Conservation (phyloP, 2,329 filamentous ascomycete genomes). For the Whalleya microplaca region DNA sequence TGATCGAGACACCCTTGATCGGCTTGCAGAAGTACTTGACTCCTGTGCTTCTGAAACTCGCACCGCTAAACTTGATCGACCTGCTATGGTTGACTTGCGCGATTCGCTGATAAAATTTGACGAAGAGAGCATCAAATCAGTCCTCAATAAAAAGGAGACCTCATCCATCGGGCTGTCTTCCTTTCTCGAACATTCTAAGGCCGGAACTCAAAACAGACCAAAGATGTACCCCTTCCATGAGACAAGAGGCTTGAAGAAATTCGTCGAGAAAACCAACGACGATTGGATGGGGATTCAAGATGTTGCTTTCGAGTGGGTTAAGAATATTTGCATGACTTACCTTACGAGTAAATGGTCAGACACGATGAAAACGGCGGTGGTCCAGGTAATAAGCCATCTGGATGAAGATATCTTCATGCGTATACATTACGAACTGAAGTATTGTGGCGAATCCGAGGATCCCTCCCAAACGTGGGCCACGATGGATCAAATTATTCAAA, state of each 20-base stretch:
- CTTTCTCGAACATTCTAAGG: slow-evolving; percentile 67
- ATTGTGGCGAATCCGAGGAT: slow-evolving; percentile 20
- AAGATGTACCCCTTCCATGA: slow-evolving; percentile 57
- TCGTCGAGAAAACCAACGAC: slow-evolving; percentile 53
- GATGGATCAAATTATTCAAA: slow-evolving; percentile 54
- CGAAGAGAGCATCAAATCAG: slow-evolving; percentile 56
- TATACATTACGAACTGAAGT: slow-evolving; percentile 47
- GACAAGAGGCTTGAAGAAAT: slow-evolving; percentile 53
- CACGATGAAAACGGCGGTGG: slow-evolving; percentile 57
- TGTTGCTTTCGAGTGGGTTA: slow-evolving; percentile 62
- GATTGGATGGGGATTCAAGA: slow-evolving; percentile 60
- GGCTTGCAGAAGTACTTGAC: slow-evolving; percentile 55
- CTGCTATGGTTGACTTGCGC: slow-evolving; percentile 54
- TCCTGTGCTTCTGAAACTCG: slow-evolving; percentile 56
- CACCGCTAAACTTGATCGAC: slow-evolving; percentile 49
- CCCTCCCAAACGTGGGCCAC: slow-evolving; percentile 29
- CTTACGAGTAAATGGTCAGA: slow-evolving; percentile 61
- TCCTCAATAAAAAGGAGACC: slow-evolving; percentile 58
- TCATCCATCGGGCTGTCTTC: slow-evolving; percentile 59
- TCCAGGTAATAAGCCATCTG: slow-evolving; percentile 58
- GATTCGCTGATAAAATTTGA: slow-evolving; percentile 53
- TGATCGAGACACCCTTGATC: slow-evolving; percentile 50
- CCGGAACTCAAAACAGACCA: slow-evolving; percentile 53
- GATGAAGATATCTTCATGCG: slow-evolving; percentile 57
- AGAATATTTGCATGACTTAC: slow-evolving; percentile 55